Base-by-base conservation (phyloP, 352 stramenopile species). In the Phytophthora hybrid region DNA sequence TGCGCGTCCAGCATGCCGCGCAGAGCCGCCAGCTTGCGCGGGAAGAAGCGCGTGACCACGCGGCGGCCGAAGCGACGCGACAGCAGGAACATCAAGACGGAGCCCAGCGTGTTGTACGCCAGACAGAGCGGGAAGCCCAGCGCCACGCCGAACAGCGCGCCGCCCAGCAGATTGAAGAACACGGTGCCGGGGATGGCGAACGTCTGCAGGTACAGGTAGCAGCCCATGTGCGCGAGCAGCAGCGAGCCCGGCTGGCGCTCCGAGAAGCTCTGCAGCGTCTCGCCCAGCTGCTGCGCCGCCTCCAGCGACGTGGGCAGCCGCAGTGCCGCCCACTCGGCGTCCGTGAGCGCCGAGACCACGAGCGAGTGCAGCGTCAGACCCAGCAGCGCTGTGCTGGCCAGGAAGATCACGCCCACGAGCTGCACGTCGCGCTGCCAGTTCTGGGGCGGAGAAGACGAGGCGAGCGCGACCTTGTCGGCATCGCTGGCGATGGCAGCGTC, bases 111-210 rank as follows among this genome's bases (percentile, higher is more conserved):
- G 69, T 95, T 95, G 81, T 93, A 95, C n/a, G 74, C 63, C 37
- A 95, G 71, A 46, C 88, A 95, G 5, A 95, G 73, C 21, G 88
- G 88, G 63, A 93, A 95, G 16, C 88, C 88, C 21, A 83, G 53
- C n/a, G 75, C 64, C 31, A 95, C 74, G 46, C 88, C 88, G 58
- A 93, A 93, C 47, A 95, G 70, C 51, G 88, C 88, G 5, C 88
- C 88, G 29, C 84, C 85, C 26, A 95, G 73, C 18, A 95, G 65
- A 53, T 95, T 95, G 69, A 95, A 90, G 62, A 95, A 95, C 31
- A 95, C 78, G 0, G 86, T 95, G 49, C 88, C 88, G 0, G 88
- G 88, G 57, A 95, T 95, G 54, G 86, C 86, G 61, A 93, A 95
- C 29, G 82, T 93, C 74, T 95, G 88, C 57, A 93, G 59, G 65